Evolutionary conservation across 805 yeast genomes (phyloP).

Genomic region (Ogataea trehaloabstinens): DNA sequence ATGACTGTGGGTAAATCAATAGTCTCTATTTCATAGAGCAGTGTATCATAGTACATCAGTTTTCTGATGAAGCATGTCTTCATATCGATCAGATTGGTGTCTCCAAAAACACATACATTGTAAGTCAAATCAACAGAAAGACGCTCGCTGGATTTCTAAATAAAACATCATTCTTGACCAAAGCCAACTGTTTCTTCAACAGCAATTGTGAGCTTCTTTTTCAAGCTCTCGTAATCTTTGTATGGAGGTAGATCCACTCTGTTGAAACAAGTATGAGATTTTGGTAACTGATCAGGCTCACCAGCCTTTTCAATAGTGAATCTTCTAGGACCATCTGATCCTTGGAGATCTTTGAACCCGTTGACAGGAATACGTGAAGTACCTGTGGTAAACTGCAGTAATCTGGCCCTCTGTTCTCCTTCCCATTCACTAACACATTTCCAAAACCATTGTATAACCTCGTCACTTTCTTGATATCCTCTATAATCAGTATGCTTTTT

Average conservation of each 20-base stretch:
- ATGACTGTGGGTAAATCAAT: constrained; percentile 14
- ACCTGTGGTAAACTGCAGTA: constrained; percentile 97
- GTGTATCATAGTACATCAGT: constrained; percentile 36
- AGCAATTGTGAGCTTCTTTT: constrained; percentile 89
- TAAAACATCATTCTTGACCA: constrained; percentile 75
- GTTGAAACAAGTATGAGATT: constrained; percentile 97
- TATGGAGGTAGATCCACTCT: constrained; percentile 98
- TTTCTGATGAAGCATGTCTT: constrained; percentile 7
- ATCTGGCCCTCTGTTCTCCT: constrained; percentile 91
- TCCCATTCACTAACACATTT: constrained; percentile 91
- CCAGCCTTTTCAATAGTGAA: constrained; percentile 99
- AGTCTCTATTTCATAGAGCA: constrained; percentile 1
- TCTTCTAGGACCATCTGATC: constrained; percentile 98
- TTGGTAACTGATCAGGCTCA: constrained; percentile 87
- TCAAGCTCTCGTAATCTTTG: constrained; percentile 75
- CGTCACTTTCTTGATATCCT: constrained; percentile 95
- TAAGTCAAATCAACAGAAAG: constrained; percentile 1
- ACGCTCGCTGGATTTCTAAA: neutral
- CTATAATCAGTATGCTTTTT: constrained; percentile 97
- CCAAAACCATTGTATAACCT: constrained; percentile 99
- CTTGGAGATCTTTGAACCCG: constrained; percentile 98
- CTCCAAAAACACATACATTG: constrained; percentile 35
- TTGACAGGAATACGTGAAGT: constrained; percentile 98
- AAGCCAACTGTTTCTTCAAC: constrained; percentile 99
- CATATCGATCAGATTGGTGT: constrained; percentile 29